Evolutionary conservation across 345 rosid species (phyloP).

Genomic region (Nephelium lappaceum): DNA sequence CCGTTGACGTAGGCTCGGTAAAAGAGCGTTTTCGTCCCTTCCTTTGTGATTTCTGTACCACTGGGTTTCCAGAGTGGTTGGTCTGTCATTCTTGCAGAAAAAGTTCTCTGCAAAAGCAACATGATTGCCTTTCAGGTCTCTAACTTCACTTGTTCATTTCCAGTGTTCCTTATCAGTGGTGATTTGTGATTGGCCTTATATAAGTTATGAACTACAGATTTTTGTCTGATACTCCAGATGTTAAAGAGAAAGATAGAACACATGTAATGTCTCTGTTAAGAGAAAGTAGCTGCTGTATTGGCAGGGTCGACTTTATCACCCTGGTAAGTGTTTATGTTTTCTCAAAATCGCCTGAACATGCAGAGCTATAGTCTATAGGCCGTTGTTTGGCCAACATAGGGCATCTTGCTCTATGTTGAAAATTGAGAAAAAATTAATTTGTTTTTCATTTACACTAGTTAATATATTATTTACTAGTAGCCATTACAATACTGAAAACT

Average conservation of each 20-base stretch:
- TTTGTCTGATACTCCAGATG: conserved; percentile 30
- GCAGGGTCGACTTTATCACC: conserved; percentile 82
- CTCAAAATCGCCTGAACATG: not conserved
- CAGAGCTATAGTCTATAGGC: not conserved
- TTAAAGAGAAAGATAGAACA: conserved; percentile 21
- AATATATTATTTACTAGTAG: not conserved
- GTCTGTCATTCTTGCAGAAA: conserved; percentile 50
- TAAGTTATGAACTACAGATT: not conserved
- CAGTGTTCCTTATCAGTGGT: not conserved
- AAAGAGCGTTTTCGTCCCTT: conserved; percentile 52
- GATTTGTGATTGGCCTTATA: not conserved
- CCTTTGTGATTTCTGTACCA: conserved; percentile 63
- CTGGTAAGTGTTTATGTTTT: conserved; percentile 50
- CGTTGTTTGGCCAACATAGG: not conserved
- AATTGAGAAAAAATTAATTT: not conserved
- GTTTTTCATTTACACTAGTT: not conserved
- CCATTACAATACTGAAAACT: not conserved
- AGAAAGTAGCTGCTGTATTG: conserved; percentile 52
- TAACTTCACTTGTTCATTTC: conserved; percentile 12
- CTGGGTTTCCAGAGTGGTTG: conserved; percentile 70
- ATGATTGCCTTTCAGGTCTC: conserved; percentile 34
- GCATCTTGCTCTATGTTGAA: not conserved
- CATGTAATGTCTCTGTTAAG: conserved; percentile 22
- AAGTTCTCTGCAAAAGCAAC: conserved; percentile 23
- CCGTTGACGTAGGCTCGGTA: conserved; percentile 18